Base-by-base conservation (phyloP, 306 rosid species). In the Cucurbita pepo region DNA sequence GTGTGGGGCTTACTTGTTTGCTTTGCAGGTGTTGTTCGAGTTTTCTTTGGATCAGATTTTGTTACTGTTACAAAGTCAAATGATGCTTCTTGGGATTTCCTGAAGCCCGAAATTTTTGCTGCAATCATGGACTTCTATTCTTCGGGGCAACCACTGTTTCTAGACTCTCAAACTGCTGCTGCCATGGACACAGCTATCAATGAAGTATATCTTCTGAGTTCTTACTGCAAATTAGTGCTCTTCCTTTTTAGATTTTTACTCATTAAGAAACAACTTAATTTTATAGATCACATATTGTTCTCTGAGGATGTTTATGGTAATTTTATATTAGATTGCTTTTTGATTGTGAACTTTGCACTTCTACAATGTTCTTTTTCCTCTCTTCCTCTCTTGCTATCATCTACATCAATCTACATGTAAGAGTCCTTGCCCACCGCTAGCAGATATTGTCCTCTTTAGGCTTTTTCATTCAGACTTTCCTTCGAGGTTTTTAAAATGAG, bases 121-220 rank as follows among this genome's bases (percentile, higher is more conserved):
- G 89, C 92, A 13, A 87, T 94, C 75, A 90, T 94, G 98, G 98
- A 94, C 54, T 94, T 90, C 81, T 90, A 87, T 80, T 87, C 98
- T 62, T 94, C 98, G 37, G 95, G 89, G 53, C 85, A 94, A 78
- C 86, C 97, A 11, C 87, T 89, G 72, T 94, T 94, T 84, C 78
- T 94, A 38, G 96, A 94, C 82, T 79, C 88, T n/a, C 73, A 89
- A 79, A 72, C 96, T 43, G 89, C 91, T 0, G 91, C 95, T 5
- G 85, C 97, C 37, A 89, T 56, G 92, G 98, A 94, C 82, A 94
- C 98, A 1, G 92, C 97, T 57, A 90, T 94, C 81, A 80, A 80
- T n/a, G 86, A 94, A 9, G 98, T 90, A 85, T 56, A 59, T 60
- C 0, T 52, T 51, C 45, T 76, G 16, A 41, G 4, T 47, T 51